Evolutionary conservation across 108 stramenopile genomes (phyloP).

Genomic region (Aurantiochytrium sp.): DNA sequence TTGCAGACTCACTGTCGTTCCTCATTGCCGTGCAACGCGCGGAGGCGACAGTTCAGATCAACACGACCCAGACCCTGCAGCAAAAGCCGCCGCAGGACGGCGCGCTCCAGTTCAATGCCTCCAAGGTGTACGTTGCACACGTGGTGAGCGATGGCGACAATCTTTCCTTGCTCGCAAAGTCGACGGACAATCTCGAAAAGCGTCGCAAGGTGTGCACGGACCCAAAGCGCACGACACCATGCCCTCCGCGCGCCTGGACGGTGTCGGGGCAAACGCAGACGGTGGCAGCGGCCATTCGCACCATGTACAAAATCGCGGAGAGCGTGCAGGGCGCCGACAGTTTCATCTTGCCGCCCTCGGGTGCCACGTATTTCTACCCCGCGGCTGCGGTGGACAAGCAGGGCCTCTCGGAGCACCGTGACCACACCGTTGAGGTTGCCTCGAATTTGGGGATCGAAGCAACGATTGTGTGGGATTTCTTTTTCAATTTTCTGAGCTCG

Average conservation of each 20-base stretch:
- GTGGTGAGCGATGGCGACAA: conserved; percentile 10
- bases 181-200: not conserved
- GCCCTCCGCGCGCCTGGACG: conserved; percentile 2
- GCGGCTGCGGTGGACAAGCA: not conserved
- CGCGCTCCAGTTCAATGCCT: not conserved
- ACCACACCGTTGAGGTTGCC: not conserved
- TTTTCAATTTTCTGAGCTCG: not conserved
- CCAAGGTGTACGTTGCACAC: not conserved
- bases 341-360: not conserved
- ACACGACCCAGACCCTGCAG: not conserved
- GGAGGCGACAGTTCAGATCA: not conserved
- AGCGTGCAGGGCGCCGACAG: not conserved
- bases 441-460: not conserved
- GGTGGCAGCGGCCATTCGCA: not conserved
- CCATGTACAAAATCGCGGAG: not conserved
- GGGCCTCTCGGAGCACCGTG: not conserved
- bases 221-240: not conserved
- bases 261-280: not conserved
- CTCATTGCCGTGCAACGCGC: not conserved
- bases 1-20: not conserved
- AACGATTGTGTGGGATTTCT: not conserved
- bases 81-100: not conserved
- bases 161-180: not conserved
- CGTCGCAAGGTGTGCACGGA: not conserved
- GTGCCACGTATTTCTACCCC: not conserved